Conservation (phyloP, 1,284 basidiomycete genomes). For the Marasmius oreades region DNA sequence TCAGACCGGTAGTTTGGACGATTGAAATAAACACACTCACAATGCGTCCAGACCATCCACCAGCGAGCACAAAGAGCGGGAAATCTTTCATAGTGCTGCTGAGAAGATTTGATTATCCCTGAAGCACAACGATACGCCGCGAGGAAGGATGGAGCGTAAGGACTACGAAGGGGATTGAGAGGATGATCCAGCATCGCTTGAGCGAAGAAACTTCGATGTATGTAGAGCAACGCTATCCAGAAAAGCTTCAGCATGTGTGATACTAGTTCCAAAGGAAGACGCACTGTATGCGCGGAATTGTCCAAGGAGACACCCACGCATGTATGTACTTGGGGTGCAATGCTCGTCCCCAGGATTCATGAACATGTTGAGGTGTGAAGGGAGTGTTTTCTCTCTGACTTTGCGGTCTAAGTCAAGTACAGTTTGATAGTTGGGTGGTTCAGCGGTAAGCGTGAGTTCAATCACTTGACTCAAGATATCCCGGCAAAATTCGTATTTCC, state of each 20-base stretch:
- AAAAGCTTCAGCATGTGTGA: background rate
- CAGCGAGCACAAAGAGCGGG: constrained; percentile 50
- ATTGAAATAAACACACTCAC: constrained; percentile 25
- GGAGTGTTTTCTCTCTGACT: constrained; percentile 50
- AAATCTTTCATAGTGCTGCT: constrained; percentile 48
- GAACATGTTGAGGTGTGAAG: constrained; percentile 49
- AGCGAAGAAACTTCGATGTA: constrained; percentile 61
- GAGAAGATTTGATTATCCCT: constrained; percentile 47
- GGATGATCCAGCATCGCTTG: constrained; percentile 61
- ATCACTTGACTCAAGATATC: constrained; percentile 49
- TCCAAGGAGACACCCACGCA: constrained; percentile 45
- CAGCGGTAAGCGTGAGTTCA: constrained; percentile 47
- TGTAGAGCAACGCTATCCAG: constrained; percentile 45
- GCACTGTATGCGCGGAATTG: constrained; percentile 46
- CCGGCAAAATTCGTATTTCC: constrained; percentile 45
- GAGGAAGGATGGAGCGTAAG: constrained; percentile 61
- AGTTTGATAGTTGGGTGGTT: constrained; percentile 48
- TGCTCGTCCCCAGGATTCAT: constrained; percentile 42
- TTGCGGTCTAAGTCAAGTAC: constrained; percentile 57
- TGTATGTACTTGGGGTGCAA: constrained; percentile 46
- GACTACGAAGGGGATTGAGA: constrained; percentile 55
- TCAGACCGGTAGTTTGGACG: background rate
- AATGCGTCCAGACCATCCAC: constrained; percentile 53
- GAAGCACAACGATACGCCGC: constrained; percentile 62
- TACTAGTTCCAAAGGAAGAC: constrained; percentile 15